These are phyloP conservation scores for Sergeia podlipaevii DNA, from an alignment of 208 protist species.

Conservation along the genomic window DNA sequence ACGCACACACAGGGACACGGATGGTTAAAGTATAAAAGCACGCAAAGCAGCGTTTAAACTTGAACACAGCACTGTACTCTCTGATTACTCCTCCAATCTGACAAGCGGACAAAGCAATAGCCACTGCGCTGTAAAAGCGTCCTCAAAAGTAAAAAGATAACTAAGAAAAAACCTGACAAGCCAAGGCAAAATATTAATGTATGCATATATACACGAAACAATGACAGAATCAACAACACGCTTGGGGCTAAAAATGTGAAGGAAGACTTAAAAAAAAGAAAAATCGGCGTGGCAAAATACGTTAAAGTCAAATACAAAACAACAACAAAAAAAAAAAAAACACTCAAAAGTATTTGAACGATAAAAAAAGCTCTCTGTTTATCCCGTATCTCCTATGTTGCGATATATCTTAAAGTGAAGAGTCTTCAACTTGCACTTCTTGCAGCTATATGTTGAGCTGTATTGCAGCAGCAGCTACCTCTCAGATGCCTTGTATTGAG, in stretches of 20 bases:
- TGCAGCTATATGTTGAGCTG: too few species aligned
- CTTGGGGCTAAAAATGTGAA: not conserved
- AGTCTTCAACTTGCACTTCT: too few species aligned
- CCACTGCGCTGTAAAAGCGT: not conserved
- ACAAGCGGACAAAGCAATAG: not conserved
- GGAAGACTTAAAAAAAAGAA: slow-evolving; percentile 7
- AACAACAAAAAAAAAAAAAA: slow-evolving; percentile 14
- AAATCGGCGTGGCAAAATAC: not conserved
- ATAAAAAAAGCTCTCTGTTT: slow-evolving; percentile 1
- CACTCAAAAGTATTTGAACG: not conserved
- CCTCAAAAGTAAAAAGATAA: not conserved
- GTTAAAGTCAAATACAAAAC: slow-evolving; percentile 1
- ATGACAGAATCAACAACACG: not conserved
- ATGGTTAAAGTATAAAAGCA: not conserved
- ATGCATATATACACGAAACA: not conserved
- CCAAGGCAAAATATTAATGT: not conserved
- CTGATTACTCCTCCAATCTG: not conserved
- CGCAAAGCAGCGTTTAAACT: too few species aligned
- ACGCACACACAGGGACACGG: not conserved
- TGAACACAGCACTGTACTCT: too few species aligned
- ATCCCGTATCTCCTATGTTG: too few species aligned
- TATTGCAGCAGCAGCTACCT: too few species aligned
- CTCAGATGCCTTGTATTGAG: too few species aligned
- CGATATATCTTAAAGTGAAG: too few species aligned
- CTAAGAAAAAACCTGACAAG: not conserved